These are phyloP conservation scores for Pyrenophora graminea DNA, from an alignment of 2,329 filamentous ascomycete species.

Conservation along the genomic window DNA sequence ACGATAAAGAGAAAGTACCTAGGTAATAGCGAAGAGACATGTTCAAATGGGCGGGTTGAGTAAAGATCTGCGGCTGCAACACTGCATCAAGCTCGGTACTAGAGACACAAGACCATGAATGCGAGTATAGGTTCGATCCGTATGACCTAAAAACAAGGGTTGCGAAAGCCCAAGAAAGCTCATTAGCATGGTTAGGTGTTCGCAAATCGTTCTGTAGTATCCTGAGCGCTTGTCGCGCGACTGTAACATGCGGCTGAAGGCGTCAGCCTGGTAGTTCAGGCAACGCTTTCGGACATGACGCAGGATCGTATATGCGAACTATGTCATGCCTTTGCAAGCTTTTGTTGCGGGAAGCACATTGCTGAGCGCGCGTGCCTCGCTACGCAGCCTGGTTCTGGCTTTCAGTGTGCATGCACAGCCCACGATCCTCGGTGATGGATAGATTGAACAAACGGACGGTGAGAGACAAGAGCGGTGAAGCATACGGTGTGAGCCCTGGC, in stretches of 20 bases:
- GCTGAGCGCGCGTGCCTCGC: too few relatives aligned
- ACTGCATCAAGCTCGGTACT: too few relatives aligned
- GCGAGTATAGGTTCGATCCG: too few relatives aligned
- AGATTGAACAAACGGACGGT: constrained; percentile 1
- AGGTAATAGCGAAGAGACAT: too few relatives aligned
- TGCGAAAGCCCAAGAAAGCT: not conserved
- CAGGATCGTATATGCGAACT: not conserved
- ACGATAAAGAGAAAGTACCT: too few relatives aligned
- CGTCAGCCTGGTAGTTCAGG: constrained; percentile 9
- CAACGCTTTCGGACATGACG: constrained; percentile 2
- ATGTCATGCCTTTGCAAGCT: constrained; percentile 4
- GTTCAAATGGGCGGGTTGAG: too few relatives aligned
- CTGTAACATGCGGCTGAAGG: constrained; percentile 6
- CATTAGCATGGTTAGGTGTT: not conserved
- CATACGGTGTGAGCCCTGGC: not conserved
- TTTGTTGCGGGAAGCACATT: not conserved
- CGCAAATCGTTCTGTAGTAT: not conserved
- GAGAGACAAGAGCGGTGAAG: constrained; percentile 4
- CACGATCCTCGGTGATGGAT: constrained; percentile 5
- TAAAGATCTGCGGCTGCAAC: too few relatives aligned
- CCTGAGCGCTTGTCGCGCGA: constrained; percentile 1
- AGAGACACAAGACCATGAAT: too few relatives aligned
- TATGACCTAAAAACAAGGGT: too few relatives aligned
- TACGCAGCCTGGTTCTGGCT: not conserved
- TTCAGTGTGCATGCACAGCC: constrained; percentile 17